Evolutionary conservation across 805 yeast genomes (phyloP), one percentile per base, ranked within the genome.

Genomic region (Wickerhamiella brachini): DNA sequence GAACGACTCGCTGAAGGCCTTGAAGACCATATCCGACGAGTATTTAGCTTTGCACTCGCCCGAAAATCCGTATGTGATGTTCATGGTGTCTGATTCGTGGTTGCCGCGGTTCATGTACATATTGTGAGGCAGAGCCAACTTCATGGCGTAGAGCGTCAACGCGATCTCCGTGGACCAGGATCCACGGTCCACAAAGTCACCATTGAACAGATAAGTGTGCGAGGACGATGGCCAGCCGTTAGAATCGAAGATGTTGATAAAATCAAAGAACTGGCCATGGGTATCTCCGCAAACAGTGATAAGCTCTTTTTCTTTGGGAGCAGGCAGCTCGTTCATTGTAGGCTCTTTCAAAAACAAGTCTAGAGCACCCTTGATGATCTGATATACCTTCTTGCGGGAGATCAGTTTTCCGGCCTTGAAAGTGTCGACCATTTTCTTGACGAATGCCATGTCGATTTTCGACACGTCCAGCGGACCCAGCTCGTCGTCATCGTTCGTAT

Each of bases 131-230:
- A 75, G 83, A 34, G 83, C 66, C 37, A 88, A 71, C 68, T 93
- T 93, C 66, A 85, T 75, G 12, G 81, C 74, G 65, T 85, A 88
- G 44, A 86, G 73, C 29, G 83, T 71, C 46, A 93, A 69, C 1
- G 96, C 96, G 46, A 93, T 95, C 65, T 93, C 98, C 63, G 95
- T 85, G 3, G 97, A 87, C 97, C 98, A 90, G 17, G 95, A 85
- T 5, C 98, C 98, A 62, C 98, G 76, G 65, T 93, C 98, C 3
- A 93, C 98, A 68, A 93, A 90, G 68, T 93, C 98, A 44, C 98
- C 98, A 62, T 93, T 93, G 71, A 93, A 90, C 47, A 93, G 68
- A 63, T 85, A 93, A 4, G 80, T 74, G 64, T 89, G 97, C 2
- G 69, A 66, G 2, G 73, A 70, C 3, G 72, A 62, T 0, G 90